These are phyloP conservation scores for Kentomonas sorsogonicus DNA, from an alignment of 208 protist species.

Conservation along the genomic window DNA sequence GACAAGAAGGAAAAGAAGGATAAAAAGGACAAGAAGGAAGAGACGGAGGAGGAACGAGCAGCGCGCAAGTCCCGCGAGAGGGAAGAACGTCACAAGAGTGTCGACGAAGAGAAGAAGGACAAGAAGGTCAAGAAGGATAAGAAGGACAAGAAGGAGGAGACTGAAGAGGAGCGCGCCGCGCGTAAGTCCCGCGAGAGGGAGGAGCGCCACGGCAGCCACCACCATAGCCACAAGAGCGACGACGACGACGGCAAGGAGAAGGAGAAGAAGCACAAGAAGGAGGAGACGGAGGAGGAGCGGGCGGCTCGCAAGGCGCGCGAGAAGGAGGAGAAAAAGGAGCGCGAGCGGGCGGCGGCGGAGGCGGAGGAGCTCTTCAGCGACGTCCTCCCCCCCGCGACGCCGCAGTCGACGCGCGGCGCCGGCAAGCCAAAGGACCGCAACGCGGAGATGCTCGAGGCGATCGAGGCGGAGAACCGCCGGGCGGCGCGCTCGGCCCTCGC, in stretches of 20 bases:
- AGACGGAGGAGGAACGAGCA: constrained; percentile 50
- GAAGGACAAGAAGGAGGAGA: constrained; percentile 19
- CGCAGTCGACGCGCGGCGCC: not conserved
- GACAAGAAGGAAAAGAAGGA: not conserved
- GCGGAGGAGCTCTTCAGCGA: constrained; percentile 21
- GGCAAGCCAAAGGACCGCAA: constrained; percentile 7
- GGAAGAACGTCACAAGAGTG: not conserved
- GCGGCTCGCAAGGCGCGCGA: constrained; percentile 8
- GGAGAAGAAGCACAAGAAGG: constrained; percentile 28
- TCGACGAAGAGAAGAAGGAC: not conserved
- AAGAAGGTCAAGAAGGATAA: constrained; percentile 5
- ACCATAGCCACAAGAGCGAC: too few species aligned
- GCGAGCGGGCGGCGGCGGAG: constrained; percentile 20
- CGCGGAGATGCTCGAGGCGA: constrained; percentile 29
- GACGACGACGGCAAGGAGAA: constrained; percentile 40
- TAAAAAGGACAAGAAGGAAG: constrained; percentile 2
- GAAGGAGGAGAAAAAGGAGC: constrained; percentile 30
- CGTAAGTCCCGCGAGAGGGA: constrained; percentile 60
- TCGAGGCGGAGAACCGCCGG: constrained; percentile 41
- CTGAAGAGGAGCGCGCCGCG: constrained; percentile 45
- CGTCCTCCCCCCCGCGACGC: not conserved
- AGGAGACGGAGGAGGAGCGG: constrained; percentile 25
- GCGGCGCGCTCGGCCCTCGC: constrained; percentile 9
- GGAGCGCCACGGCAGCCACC: constrained; percentile 16
- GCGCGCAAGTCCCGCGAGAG: constrained; percentile 15